These are phyloP conservation scores for Curvularia spicifera DNA, from an alignment of 2,329 filamentous ascomycete species.

Conservation along the genomic window DNA sequence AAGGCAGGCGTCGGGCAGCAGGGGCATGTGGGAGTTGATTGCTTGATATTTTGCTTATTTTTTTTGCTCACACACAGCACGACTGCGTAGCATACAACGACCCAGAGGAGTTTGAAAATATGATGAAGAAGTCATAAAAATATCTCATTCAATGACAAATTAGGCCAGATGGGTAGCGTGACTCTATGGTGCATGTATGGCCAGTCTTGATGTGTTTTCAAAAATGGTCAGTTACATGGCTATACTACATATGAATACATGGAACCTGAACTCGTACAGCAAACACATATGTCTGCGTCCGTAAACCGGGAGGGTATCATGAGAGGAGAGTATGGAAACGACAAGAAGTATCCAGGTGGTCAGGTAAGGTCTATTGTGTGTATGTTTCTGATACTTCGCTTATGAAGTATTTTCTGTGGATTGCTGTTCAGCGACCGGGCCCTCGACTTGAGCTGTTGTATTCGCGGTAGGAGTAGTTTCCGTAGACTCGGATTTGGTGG, in stretches of 20 bases:
- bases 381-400: slow-evolving; percentile 2
- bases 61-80: too few species aligned
- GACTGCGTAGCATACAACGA: too few species aligned
- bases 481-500: slow-evolving; percentile 13
- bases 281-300: slow-evolving; percentile 7
- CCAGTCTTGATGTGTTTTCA: not conserved
- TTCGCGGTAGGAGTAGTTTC: not conserved
- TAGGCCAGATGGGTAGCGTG: not conserved
- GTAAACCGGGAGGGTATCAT: slow-evolving; percentile 37
- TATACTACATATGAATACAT: not conserved
- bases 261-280: not conserved
- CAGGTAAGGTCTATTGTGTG: not conserved
- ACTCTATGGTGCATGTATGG: not conserved
- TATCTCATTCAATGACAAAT: too few species aligned
- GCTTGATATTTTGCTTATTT: too few species aligned
- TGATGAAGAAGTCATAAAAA: too few species aligned
- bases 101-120: too few species aligned
- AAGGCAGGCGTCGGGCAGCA: too few species aligned
- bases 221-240: not conserved
- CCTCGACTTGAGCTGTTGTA: not conserved
- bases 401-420: not conserved
- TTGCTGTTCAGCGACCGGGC: slow-evolving; percentile 3
- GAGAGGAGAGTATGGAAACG: slow-evolving; percentile 37
- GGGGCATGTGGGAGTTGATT: too few species aligned
- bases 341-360: not conserved